Evolutionary conservation across 768 basidiomycete genomes (phyloP).

Genomic region (Aureoboletus auriporus): DNA sequence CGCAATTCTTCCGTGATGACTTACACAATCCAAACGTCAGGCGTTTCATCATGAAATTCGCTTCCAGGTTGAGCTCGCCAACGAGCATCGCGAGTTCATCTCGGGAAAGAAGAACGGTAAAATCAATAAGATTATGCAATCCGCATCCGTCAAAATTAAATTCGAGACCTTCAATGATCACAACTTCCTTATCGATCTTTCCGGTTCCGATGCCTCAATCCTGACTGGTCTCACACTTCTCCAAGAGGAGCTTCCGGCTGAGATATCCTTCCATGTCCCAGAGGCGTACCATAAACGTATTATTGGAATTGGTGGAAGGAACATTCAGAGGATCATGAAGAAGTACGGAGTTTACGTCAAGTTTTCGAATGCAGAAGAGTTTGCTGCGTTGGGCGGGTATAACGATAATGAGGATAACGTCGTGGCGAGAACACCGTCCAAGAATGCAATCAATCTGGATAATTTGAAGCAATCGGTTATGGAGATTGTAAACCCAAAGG

Average conservation of each 20-base stretch:
- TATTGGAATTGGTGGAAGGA: slow-evolving; percentile 96
- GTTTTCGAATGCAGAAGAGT: slow-evolving; percentile 97
- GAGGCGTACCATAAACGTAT: slow-evolving; percentile 99
- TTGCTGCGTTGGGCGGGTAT: slow-evolving; percentile 90
- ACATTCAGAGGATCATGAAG: slow-evolving; percentile 99
- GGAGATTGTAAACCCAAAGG: slow-evolving; percentile 97
- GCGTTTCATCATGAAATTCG: slow-evolving; percentile 95
- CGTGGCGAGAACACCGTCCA: slow-evolving; percentile 94
- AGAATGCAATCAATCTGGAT: slow-evolving; percentile 93
- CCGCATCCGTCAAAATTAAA: slow-evolving; percentile 95
- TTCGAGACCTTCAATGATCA: slow-evolving; percentile 98
- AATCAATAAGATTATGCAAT: slow-evolving; percentile 99
- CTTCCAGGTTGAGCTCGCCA: slow-evolving; percentile 96
- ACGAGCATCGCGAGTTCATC: slow-evolving; percentile 98
- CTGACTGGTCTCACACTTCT: slow-evolving; percentile 84
- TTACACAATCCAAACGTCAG: slow-evolving; percentile 34
- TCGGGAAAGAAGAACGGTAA: slow-evolving; percentile 99
- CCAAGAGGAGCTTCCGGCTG: slow-evolving; percentile 97
- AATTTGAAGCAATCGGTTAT: slow-evolving; percentile 94
- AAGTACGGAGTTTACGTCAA: slow-evolving; percentile 99
- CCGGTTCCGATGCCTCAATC: slow-evolving; percentile 79
- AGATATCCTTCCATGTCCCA: slow-evolving; percentile 97
- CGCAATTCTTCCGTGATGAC: not conserved
- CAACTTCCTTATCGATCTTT: slow-evolving; percentile 91
- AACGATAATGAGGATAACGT: slow-evolving; percentile 99